phyloP scores from a whole-genome alignment of 441 rosid genomes.

The Aleurites moluccanus region DNA sequence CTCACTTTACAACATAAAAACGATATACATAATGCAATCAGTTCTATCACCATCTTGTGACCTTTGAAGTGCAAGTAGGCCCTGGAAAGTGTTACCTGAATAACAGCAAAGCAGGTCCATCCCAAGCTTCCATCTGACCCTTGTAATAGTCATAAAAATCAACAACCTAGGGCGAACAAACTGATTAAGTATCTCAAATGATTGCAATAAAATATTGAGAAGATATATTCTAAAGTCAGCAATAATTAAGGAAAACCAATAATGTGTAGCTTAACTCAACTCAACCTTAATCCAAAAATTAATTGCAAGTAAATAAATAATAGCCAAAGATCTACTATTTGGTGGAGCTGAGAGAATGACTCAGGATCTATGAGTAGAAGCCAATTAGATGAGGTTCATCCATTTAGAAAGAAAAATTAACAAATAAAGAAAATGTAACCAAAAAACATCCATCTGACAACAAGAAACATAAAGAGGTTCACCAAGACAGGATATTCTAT shows the following conservation, averaged over 20 bases:
- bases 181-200: slow-evolving; percentile 18
- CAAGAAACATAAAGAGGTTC: neutral
- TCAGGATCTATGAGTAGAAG: neutral
- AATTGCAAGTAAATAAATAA: neutral
- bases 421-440: neutral
- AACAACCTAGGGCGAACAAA: slow-evolving; percentile 53
- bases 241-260: neutral
- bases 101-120: slow-evolving; percentile 98
- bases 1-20: neutral
- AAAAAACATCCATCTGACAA: slow-evolving; percentile 1
- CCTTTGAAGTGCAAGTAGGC: neutral
- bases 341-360: neutral
- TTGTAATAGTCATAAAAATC: slow-evolving; percentile 98
- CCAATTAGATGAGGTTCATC: neutral
- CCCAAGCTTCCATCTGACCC: slow-evolving; percentile 99
- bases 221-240: neutral
- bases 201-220: slow-evolving; percentile 13
- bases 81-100: slow-evolving; percentile 65
- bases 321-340: neutral
- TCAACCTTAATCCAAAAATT: no score
- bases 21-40: neutral
- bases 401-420: neutral
- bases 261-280: neutral
- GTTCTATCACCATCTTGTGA: neutral
- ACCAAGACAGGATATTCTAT: neutral